Conservation (phyloP, 1,284 basidiomycete genomes). For the Agaricales sp. region DNA sequence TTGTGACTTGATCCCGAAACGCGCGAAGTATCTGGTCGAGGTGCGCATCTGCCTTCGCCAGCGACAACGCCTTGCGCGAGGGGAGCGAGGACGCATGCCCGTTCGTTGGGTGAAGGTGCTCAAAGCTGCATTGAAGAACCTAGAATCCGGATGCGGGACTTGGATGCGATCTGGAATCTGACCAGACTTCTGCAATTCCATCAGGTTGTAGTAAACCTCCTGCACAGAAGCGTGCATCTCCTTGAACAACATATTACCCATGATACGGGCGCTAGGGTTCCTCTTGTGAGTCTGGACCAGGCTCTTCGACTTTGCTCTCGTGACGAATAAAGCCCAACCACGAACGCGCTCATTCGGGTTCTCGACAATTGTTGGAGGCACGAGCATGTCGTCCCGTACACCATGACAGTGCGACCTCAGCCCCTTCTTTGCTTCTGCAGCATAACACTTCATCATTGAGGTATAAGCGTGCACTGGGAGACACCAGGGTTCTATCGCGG, state of each 20-base stretch:
- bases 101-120: slow-evolving; percentile 31
- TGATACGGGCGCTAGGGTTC: slow-evolving; percentile 3
- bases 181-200: slow-evolving; percentile 22
- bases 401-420: not conserved
- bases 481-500: slow-evolving; percentile 38
- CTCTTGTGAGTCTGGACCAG: slow-evolving; percentile 1
- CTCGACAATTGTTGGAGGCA: slow-evolving; percentile 5
- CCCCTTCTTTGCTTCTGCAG: slow-evolving; percentile 25
- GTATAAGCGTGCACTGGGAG: slow-evolving; percentile 62
- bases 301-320: slow-evolving; percentile 1
- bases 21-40: slow-evolving; percentile 17
- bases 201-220: slow-evolving; percentile 7
- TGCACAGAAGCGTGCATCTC: slow-evolving; percentile 9
- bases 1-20: slow-evolving; percentile 13
- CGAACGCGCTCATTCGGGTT: slow-evolving; percentile 6
- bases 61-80: slow-evolving; percentile 14
- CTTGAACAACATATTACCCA: slow-evolving; percentile 5
- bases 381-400: slow-evolving; percentile 13
- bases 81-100: slow-evolving; percentile 17
- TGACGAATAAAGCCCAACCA: not conserved
- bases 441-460: slow-evolving; percentile 57
- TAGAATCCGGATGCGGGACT: slow-evolving; percentile 33
- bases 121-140: slow-evolving; percentile 59
- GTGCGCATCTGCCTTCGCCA: slow-evolving; percentile 20
- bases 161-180: not conserved